Percentiles rank a stretch among this genome's conserved stretches.
Evolutionary conservation across 352 stramenopile species (phyloP).

Genomic region (Blastocystis sp.): DNA sequence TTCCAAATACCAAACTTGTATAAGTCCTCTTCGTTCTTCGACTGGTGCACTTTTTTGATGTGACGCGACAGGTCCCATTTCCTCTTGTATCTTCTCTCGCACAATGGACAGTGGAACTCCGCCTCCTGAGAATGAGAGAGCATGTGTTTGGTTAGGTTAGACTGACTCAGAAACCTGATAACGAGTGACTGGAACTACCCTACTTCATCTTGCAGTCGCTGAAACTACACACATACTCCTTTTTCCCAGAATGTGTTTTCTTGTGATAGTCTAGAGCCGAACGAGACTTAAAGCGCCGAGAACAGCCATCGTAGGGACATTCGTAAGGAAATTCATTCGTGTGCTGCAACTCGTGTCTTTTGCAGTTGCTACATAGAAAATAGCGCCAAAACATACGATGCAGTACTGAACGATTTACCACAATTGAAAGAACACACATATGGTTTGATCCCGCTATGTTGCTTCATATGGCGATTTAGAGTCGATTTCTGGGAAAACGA

Average conservation of each 20-base stretch:
- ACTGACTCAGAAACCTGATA: background rate
- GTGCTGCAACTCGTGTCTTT: constrained; percentile 38
- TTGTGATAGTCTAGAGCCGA: constrained; percentile 30
- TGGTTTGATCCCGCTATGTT: constrained; percentile 31
- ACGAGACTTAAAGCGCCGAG: background rate
- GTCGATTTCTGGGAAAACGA: constrained; percentile 12
- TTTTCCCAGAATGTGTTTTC: constrained; percentile 7
- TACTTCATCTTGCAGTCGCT: background rate
- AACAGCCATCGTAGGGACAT: background rate
- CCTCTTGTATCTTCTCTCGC: constrained; percentile 3
- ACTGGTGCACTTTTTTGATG: constrained; percentile 7
- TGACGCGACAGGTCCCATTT: constrained; percentile 20
- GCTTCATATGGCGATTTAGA: constrained; percentile 25
- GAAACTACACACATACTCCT: background rate
- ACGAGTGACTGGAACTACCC: background rate
- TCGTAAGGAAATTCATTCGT: background rate
- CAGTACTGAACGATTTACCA: constrained; percentile 27
- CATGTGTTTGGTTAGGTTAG: constrained; percentile 47
- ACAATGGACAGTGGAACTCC: constrained; percentile 7
- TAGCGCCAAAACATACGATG: background rate
- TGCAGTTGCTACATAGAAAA: constrained; percentile 11
- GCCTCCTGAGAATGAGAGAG: background rate
- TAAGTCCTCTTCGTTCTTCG: background rate
- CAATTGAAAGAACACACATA: constrained; percentile 50
- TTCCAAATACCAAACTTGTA: background rate